phyloP scores from a whole-genome alignment of 306 rosid species.

The Parietaria judaica region DNA sequence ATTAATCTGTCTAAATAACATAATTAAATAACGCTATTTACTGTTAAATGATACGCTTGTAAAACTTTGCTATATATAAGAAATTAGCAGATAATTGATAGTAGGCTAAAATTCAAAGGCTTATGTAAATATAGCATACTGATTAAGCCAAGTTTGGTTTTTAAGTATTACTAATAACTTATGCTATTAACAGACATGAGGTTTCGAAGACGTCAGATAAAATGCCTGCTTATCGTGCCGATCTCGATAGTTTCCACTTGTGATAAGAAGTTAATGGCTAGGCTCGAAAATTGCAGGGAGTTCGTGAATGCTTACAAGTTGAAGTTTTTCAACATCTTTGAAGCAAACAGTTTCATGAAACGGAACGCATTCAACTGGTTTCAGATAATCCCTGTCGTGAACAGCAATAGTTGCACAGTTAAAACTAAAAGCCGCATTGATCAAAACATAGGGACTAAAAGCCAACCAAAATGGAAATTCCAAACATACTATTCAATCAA shows the following conservation, averaged over 20 bases:
- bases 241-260: too few relatives aligned
- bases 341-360: slow-evolving; percentile 74
- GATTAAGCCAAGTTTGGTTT: too few relatives aligned
- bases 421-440: neutral
- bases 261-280: slow-evolving; percentile 1
- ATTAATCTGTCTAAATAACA: too few relatives aligned
- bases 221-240: too few relatives aligned
- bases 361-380: slow-evolving; percentile 60
- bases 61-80: too few relatives aligned
- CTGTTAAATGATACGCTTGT: too few relatives aligned
- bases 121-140: too few relatives aligned
- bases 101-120: too few relatives aligned
- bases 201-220: too few relatives aligned
- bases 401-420: slow-evolving; percentile 20
- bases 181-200: neutral
- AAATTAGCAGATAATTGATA: too few relatives aligned
- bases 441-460: neutral
- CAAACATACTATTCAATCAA: neutral
- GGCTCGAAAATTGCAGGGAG: slow-evolving; percentile 1
- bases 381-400: slow-evolving; percentile 55
- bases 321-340: slow-evolving; percentile 75
- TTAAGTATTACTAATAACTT: neutral
- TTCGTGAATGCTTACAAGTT: slow-evolving; percentile 47
- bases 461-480: neutral
- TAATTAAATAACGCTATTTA: too few relatives aligned